Evolutionary conservation across 345 rosid species (phyloP).

Genomic region (Brassica napus): DNA sequence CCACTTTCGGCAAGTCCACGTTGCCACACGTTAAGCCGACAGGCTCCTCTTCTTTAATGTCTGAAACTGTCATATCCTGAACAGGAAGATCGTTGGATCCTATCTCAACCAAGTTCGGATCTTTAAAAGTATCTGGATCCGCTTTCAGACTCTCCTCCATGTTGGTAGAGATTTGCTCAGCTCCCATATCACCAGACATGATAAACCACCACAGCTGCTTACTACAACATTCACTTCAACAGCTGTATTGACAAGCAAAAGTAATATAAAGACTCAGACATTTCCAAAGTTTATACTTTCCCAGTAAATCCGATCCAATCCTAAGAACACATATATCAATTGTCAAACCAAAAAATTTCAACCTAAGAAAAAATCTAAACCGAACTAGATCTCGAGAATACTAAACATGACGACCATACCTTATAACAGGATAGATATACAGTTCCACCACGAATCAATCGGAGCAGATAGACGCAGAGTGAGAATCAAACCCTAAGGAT

Average conservation of each 20-base stretch:
- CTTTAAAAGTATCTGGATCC: constrained; percentile 16
- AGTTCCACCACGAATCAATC: background rate
- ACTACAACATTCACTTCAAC: constrained; percentile 31
- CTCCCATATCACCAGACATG: constrained; percentile 26
- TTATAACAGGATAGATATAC: background rate
- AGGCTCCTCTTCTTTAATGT: constrained; percentile 10
- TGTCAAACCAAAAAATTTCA: background rate
- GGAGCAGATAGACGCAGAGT: background rate
- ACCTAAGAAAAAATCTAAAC: background rate
- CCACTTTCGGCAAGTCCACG: background rate
- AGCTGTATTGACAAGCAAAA: constrained; percentile 4
- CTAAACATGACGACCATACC: background rate
- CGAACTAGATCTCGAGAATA: constrained; percentile 2
- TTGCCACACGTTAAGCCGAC: background rate
- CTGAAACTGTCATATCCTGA: constrained; percentile 11
- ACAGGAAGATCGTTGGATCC: background rate
- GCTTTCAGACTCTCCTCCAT: background rate
- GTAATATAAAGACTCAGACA: background rate
- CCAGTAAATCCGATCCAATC: background rate
- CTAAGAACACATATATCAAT: background rate
- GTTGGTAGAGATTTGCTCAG: constrained; percentile 15
- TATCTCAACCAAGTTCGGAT: background rate
- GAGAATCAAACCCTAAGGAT: constrained; percentile 17
- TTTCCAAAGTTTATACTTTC: background rate
- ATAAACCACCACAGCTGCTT: constrained; percentile 11